Evolutionary conservation across 352 stramenopile genomes (phyloP).

Genomic region (Globisporangium takayamanum): DNA sequence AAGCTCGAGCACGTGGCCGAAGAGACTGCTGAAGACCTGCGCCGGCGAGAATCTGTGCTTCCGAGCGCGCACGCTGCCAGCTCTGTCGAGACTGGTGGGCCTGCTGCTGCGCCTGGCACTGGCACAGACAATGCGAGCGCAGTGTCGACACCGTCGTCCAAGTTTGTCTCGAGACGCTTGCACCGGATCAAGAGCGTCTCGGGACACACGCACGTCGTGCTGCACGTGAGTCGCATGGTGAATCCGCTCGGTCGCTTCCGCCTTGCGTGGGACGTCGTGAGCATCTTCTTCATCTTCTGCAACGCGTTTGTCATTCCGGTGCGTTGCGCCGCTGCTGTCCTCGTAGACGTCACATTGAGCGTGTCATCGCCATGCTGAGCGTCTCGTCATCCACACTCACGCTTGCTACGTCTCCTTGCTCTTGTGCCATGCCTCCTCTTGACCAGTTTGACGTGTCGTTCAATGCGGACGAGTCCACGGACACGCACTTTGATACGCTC

Average conservation of each 20-base stretch:
- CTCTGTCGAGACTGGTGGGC: neutral
- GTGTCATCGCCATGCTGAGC: too few relatives aligned
- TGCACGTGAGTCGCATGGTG: conserved; percentile 35
- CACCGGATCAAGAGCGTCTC: conserved; percentile 27
- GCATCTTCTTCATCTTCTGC: conserved; percentile 71
- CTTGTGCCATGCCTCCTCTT: too few relatives aligned
- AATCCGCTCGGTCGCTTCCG: conserved; percentile 52
- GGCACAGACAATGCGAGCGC: neutral
- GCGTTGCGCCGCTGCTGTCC: conserved; percentile 9
- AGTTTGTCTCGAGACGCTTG: conserved; percentile 10
- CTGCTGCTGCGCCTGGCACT: neutral
- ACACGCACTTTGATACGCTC: conserved; percentile 40
- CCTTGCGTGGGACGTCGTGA: conserved; percentile 56
- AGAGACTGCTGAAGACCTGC: conserved; percentile 9
- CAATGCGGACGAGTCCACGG: conserved; percentile 16
- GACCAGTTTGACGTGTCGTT: conserved; percentile 63
- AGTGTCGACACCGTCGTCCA: conserved; percentile 4
- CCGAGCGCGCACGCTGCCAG: too few relatives aligned
- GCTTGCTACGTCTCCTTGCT: neutral
- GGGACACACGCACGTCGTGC: conserved; percentile 19
- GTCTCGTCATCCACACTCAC: neutral
- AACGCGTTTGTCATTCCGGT: conserved; percentile 63
- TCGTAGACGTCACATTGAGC: neutral
- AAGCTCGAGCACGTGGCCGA: conserved; percentile 12
- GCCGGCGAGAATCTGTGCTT: conserved; percentile 2